Percentiles rank a stretch among this genome's conserved stretches.
These are phyloP conservation scores for Petasospora fabianii DNA, from an alignment of 1,139 yeast species.

Conservation along the genomic window DNA sequence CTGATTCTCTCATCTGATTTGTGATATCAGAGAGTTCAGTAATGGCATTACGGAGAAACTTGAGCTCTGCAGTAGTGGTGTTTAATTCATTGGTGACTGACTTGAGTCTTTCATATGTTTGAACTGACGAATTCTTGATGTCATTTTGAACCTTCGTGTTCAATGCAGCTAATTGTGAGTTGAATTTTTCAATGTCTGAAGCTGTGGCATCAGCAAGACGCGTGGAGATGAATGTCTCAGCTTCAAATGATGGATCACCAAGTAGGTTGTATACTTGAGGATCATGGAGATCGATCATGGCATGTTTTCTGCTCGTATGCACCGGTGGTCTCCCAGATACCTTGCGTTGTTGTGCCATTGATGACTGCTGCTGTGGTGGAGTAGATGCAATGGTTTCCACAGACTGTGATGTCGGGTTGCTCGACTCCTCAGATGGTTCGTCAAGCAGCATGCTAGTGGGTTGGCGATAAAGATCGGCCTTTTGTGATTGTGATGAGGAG, in stretches of 20 bases:
- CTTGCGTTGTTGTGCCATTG: conserved; percentile 6
- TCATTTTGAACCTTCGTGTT: conserved; percentile 56
- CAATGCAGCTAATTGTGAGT: conserved; percentile 51
- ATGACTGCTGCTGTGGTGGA: no score
- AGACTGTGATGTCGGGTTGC: no score
- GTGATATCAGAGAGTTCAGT: conserved; percentile 60
- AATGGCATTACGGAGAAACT: conserved; percentile 56
- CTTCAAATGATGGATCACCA: conserved; percentile 39
- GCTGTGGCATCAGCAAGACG: conserved; percentile 67
- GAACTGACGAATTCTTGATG: conserved; percentile 61
- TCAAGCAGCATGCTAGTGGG: conserved; percentile 7
- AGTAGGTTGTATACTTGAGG: conserved; percentile 24
- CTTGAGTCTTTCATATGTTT: conserved; percentile 69
- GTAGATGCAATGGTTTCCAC: no score
- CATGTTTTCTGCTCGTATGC: conserved; percentile 4
- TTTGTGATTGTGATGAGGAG: no score
- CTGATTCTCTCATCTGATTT: conserved; percentile 65
- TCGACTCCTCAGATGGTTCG: background rate
- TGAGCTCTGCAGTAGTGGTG: conserved; percentile 61
- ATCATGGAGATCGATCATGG: conserved; percentile 22
- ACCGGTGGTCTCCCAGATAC: conserved; percentile 7
- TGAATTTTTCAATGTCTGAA: conserved; percentile 68
- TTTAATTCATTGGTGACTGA: conserved; percentile 63
- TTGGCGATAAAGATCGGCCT: no score
- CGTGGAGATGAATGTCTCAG: conserved; percentile 48